phyloP scores from a whole-genome alignment of 1,284 basidiomycete species.

The Phellinidium pouzarii region DNA sequence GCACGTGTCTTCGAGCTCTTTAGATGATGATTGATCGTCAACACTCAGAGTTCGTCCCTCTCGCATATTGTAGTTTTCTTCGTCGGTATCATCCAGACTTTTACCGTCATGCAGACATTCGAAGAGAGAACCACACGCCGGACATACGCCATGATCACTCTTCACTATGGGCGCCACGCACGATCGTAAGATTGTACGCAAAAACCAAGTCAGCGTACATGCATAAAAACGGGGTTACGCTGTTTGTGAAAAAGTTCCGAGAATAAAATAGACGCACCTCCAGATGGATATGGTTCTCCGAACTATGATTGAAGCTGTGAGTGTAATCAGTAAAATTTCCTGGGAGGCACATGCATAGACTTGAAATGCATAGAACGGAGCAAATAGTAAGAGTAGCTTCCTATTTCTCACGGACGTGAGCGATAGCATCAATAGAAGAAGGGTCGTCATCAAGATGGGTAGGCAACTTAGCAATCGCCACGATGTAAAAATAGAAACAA shows the following conservation, averaged over 20 bases:
- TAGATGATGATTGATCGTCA: background rate
- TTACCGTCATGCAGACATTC: conserved; percentile 69
- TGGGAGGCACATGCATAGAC: too few relatives aligned
- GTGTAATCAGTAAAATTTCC: conserved; percentile 1
- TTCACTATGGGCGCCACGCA: conserved; percentile 26
- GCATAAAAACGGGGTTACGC: background rate
- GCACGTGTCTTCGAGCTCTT: conserved; percentile 22
- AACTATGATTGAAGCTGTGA: conserved; percentile 74
- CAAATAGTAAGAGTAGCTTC: conserved; percentile 1
- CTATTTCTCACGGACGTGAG: conserved; percentile 1
- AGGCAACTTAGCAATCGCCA: background rate
- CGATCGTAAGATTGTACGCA: background rate
- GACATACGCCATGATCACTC: conserved; percentile 82
- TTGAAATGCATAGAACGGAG: conserved; percentile 8
- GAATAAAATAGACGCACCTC: conserved; percentile 41
- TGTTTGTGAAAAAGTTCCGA: background rate
- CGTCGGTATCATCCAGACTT: conserved; percentile 6
- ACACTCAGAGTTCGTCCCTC: background rate
- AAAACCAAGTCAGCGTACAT: background rate
- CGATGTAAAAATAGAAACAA: background rate
- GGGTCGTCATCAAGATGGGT: background rate
- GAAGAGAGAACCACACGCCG: conserved; percentile 66
- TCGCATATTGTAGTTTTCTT: background rate
- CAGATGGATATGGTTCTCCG: conserved; percentile 70
- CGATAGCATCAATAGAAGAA: background rate